phyloP scores from a whole-genome alignment of 208 protist genomes.

The Ichthyophonus hoferi region DNA sequence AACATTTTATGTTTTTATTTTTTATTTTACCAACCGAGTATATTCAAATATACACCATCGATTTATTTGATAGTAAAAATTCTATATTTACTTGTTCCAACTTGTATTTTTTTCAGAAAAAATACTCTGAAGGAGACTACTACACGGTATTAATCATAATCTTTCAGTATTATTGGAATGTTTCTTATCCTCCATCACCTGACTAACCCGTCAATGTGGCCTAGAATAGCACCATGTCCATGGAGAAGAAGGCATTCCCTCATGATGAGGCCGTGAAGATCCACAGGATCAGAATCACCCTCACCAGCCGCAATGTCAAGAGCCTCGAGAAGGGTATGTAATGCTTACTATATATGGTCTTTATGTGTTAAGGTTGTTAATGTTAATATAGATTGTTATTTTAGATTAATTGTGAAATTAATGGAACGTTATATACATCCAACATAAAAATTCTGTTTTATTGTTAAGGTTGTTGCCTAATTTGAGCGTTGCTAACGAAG shows the following conservation, averaged over 20 bases:
- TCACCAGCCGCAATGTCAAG: constrained; percentile 89
- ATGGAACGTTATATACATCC: too few species aligned
- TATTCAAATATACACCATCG: too few species aligned
- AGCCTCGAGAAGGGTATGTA: constrained; percentile 86
- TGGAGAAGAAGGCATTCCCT: constrained; percentile 45
- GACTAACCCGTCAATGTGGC: neutral
- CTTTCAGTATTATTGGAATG: neutral
- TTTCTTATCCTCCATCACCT: neutral
- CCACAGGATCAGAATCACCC: constrained; percentile 93
- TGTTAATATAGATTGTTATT: neutral
- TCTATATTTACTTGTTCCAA: too few species aligned
- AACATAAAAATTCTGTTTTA: neutral
- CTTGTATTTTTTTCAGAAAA: too few species aligned
- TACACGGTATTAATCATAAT: neutral
- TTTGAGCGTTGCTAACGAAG: too few species aligned
- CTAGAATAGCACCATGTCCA: neutral
- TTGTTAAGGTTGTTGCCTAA: neutral
- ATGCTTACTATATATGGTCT: neutral
- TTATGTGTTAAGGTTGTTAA: neutral
- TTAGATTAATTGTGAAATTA: neutral
- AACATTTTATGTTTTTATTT: too few species aligned
- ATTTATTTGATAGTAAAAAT: too few species aligned
- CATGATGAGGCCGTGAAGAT: constrained; percentile 65
- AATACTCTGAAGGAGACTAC: neutral
- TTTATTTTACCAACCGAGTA: too few species aligned